Base-by-base conservation (phyloP, 2,329 filamentous ascomycete genomes). In the Cytospora piceicola region DNA sequence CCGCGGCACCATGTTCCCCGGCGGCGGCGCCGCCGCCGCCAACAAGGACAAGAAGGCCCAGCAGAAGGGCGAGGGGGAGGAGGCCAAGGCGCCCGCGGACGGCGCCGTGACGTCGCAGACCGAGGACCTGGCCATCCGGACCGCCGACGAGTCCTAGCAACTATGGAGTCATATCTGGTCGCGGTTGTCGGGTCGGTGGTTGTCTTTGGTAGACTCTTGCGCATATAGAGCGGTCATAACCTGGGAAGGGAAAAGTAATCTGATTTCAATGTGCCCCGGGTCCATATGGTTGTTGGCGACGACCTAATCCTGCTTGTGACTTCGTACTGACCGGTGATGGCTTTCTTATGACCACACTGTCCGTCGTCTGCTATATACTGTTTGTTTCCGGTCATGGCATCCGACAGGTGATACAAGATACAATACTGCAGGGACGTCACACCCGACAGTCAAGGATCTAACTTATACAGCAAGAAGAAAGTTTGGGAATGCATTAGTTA, bases 1-100 rank as follows among this genome's bases (percentile, higher is more conserved):
- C 72, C 89, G 90, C 78, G 91, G 91, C 1, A 84, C 86, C 1
- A 83, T 85, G 67, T 85, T 88, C 74, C 89, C 88, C 0, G 85
- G 85, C 27, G 63, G 24, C n/a, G n/a, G n/a, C n/a, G n/a, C n/a
- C n/a, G n/a, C n/a, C n/a, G n/a, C n/a, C n/a, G n/a, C n/a, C n/a
- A n/a, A n/a, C 34, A 60, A 56, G 34, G 66, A 68, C 27, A 69
- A 53, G 14, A 54, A 61, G 32, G 15, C 54, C 42, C 32, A 64
- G 49, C 2, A 58, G 58, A 29, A 53, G 30, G 11, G 63, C 55
- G 30, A 53, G 27, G 67, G 67, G n/a, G 70, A 64, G 4, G 58
- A 69, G 56, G 67, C 67, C 36, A 59, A 64, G 59, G 65, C 70
- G 8, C 67, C 67, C 1, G 67, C 67, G 4, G 67, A 67, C 24